phyloP scores from a whole-genome alignment of 352 stramenopile genomes.

The Phytophthora boehmeriae region DNA sequence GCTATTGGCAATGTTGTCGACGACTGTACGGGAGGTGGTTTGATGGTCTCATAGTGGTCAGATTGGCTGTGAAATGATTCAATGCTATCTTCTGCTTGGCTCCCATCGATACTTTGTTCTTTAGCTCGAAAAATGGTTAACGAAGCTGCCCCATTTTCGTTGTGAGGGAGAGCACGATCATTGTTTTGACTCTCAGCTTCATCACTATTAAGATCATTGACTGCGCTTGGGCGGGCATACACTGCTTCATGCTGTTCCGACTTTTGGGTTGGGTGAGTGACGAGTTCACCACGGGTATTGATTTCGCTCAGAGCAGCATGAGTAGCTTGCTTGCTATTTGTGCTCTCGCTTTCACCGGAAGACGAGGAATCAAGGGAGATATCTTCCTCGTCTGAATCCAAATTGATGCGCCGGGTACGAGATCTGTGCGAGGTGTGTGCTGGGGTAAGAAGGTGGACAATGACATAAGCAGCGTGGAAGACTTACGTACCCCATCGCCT shows the following conservation, averaged over 20 bases:
- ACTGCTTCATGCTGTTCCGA: neutral
- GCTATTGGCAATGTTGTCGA: neutral
- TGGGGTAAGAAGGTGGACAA: neutral
- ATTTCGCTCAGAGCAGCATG: neutral
- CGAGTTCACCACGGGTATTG: neutral
- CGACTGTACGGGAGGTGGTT: neutral
- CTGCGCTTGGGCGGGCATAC: neutral
- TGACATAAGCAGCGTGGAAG: neutral
- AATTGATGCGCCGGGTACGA: slow-evolving; percentile 37
- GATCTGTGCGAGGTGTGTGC: slow-evolving; percentile 9
- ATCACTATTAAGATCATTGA: neutral
- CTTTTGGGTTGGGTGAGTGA: neutral
- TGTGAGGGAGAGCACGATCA: slow-evolving; percentile 1
- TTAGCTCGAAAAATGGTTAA: neutral
- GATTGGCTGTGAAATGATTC: slow-evolving; percentile 23
- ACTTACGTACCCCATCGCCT: slow-evolving; percentile 8
- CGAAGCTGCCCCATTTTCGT: neutral
- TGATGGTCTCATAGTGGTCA: neutral
- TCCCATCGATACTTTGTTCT: slow-evolving; percentile 10
- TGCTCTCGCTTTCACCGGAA: slow-evolving; percentile 7
- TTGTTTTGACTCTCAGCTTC: slow-evolving; percentile 13
- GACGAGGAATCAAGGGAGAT: slow-evolving; percentile 42
- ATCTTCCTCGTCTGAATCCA: slow-evolving; percentile 64
- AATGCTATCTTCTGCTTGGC: slow-evolving; percentile 15
- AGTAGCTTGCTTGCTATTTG: neutral